Conservation (phyloP, 495 filamentous ascomycete species). For the Friedmanniomyces simplex region DNA sequence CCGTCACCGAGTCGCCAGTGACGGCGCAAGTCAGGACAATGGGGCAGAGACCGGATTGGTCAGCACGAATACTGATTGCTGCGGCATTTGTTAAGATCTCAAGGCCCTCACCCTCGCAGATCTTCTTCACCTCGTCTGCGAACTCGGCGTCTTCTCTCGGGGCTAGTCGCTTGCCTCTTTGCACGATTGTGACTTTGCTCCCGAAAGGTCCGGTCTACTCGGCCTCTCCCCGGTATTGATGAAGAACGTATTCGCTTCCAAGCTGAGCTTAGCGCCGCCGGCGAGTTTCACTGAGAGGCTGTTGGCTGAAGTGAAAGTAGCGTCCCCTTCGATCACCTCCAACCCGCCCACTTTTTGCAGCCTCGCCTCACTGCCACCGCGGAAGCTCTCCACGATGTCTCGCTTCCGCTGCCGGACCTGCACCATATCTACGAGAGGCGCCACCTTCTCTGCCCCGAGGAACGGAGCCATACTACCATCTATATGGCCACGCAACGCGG, state of each 20-base stretch:
- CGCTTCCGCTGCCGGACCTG: constrained; percentile 42
- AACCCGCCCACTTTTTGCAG: constrained; percentile 30
- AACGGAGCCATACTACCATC: neutral
- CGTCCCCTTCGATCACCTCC: constrained; percentile 39
- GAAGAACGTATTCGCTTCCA: constrained; percentile 35
- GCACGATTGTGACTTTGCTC: neutral
- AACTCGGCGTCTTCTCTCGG: neutral
- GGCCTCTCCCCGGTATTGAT: constrained; percentile 41
- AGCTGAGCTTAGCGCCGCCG: constrained; percentile 21
- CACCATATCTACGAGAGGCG: constrained; percentile 29
- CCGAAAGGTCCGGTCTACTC: constrained; percentile 23
- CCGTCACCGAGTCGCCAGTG: neutral
- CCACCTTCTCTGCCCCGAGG: constrained; percentile 14
- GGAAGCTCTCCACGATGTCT: constrained; percentile 42
- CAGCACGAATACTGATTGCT: neutral
- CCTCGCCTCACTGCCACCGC: constrained; percentile 35
- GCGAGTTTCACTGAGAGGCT: constrained; percentile 27
- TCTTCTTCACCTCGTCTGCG: neutral
- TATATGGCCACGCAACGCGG: neutral
- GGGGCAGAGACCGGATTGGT: neutral
- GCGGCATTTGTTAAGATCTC: neutral
- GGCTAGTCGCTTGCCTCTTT: neutral
- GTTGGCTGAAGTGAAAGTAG: constrained; percentile 30
- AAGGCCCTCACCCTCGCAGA: neutral
- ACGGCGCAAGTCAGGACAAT: neutral